These are phyloP conservation scores for Capsella rubella DNA, from an alignment of 441 rosid species.

Conservation along the genomic window DNA sequence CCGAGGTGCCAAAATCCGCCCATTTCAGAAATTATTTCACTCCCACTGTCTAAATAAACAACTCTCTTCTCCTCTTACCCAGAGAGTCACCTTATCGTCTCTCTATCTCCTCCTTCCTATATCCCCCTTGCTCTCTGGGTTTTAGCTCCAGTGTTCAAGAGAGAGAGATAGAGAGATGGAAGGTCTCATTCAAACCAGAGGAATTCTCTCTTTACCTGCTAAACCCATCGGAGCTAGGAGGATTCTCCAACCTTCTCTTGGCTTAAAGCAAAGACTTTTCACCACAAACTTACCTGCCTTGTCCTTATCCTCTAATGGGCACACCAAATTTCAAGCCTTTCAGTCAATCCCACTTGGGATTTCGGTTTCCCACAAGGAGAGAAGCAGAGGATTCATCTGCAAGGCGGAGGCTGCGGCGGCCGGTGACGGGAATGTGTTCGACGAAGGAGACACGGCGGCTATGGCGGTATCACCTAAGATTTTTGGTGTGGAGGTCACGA, in stretches of 20 bases:
- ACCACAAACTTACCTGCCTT: slow-evolving; percentile 55
- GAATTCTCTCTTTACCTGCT: slow-evolving; percentile 78
- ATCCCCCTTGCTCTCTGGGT: slow-evolving; percentile 31
- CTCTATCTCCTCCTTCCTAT: slow-evolving; percentile 41
- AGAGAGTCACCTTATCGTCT: slow-evolving; percentile 44
- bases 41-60: slow-evolving; percentile 17
- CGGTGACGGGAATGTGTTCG: slow-evolving; percentile 58
- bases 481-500: slow-evolving; percentile 75
- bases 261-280: slow-evolving; percentile 76
- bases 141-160: slow-evolving; percentile 18
- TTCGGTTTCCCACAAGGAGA: slow-evolving; percentile 48
- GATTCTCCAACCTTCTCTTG: slow-evolving; percentile 65
- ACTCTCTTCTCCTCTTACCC: slow-evolving; percentile 33
- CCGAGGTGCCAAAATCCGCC: not conserved
- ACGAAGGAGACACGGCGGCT: slow-evolving; percentile 48
- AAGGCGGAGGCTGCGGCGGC: slow-evolving; percentile 87
- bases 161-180: slow-evolving; percentile 58
- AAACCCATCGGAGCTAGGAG: slow-evolving; percentile 60
- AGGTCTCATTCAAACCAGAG: slow-evolving; percentile 74
- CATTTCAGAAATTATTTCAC: slow-evolving; percentile 24
- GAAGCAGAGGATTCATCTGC: slow-evolving; percentile 59
- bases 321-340: slow-evolving; percentile 49
- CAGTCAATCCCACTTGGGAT: slow-evolving; percentile 53
- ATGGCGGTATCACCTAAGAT: slow-evolving; percentile 53
- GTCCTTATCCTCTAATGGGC: slow-evolving; percentile 64